phyloP scores from a whole-genome alignment of 2,329 filamentous ascomycete genomes.

The Penicillium sumatraense region DNA sequence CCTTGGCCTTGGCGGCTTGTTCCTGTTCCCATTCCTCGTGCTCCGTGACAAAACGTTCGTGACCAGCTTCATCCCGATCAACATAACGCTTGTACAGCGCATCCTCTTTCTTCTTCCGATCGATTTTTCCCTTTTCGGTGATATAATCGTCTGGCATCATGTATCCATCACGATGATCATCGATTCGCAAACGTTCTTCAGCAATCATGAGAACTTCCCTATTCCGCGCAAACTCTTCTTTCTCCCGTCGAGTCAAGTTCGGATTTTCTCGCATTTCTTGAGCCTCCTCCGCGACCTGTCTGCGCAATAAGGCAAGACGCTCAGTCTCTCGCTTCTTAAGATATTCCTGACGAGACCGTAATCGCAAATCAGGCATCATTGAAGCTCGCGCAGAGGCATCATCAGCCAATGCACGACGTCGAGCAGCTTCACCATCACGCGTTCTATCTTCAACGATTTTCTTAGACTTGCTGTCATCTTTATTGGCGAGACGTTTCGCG shows the following conservation, averaged over 20 bases:
- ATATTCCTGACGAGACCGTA: conserved; percentile 88
- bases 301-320: conserved; percentile 80
- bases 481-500: conserved; percentile 72
- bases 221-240: conserved; percentile 86
- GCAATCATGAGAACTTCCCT: conserved; percentile 79
- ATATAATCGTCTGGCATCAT: conserved; percentile 93
- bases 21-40: conserved; percentile 96
- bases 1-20: conserved; percentile 83
- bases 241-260: conserved; percentile 75
- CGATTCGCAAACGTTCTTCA: conserved; percentile 83
- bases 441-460: conserved; percentile 67
- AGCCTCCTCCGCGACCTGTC: conserved; percentile 87
- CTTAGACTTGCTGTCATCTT: conserved; percentile 72
- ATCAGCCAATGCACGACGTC: conserved; percentile 67
- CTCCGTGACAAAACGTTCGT: conserved; percentile 89
- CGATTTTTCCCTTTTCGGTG: conserved; percentile 88
- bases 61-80: conserved; percentile 82
- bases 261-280: conserved; percentile 78
- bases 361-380: conserved; percentile 78
- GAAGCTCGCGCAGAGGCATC: conserved; percentile 69
- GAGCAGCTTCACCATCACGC: conserved; percentile 61
- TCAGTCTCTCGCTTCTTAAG: conserved; percentile 90
- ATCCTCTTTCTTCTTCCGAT: conserved; percentile 84
- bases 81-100: conserved; percentile 90
- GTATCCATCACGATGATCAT: conserved; percentile 92